Base-by-base conservation (phyloP, 225 moss, liverwort and hornwort species). In the Pleurozium schreberi region DNA sequence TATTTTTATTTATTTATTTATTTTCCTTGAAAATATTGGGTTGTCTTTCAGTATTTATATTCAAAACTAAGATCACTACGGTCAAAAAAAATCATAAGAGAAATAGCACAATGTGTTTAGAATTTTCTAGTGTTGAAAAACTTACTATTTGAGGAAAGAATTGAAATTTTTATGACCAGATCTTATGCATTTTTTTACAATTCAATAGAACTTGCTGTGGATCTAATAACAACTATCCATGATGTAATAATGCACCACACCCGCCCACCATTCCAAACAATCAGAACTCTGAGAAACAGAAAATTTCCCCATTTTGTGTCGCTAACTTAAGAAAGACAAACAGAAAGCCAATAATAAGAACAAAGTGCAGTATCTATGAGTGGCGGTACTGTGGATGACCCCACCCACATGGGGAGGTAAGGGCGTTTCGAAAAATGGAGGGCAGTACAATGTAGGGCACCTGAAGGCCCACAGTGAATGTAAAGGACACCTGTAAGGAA, bases 401-500 rank as follows among this genome's bases (percentile, higher is more conserved):
- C 86, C 86, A 80, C 66, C 75, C 58, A 89, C 78, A 89, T 87
- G 86, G 68, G 62, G 57, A 33, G 33, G 64, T 5, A 34, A 59
- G 61, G 62, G 77, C 76, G 64, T 79, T 92, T 82, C 36, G 59
- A 80, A 87, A 80, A 69, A 81, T 81, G 89, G 81, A 67, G 53
- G 84, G 42, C 61, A 80, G 86, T 81, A 88, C 88, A 88, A 62
- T 23, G 84, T 66, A 87, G 87, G 86, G 87, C 71, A 80, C 89
- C 89, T 86, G 77, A 82, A 86, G 83, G 57, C n/a, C 66, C 79
- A 66, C 66, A 87, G 61, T 58, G 79, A 75, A 85, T 84, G 9
- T 30, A 36, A 80, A 92, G 89, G 87, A 88, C 85, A 79, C 49
- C 78, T 65, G 83, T 83, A 78, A 81, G 79, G 82, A 62, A 49